A percentile compares a stretch with the other conserved stretches of the same genome.
Evolutionary conservation across 1,284 basidiomycete genomes (phyloP).

Genomic region (Clitocybe nebularis): DNA sequence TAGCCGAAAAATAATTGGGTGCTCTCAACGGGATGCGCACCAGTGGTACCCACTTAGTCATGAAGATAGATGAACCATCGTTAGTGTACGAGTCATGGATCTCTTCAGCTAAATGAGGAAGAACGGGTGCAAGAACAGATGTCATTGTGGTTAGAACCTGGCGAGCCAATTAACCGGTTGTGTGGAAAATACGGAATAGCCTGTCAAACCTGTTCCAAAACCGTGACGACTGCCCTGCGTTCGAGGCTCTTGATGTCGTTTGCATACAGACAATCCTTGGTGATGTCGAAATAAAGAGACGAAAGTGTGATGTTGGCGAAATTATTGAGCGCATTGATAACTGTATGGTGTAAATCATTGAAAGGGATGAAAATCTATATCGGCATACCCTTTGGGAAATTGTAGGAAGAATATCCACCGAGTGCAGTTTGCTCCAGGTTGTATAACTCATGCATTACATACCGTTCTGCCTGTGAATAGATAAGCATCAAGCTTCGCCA

Average conservation of each 20-base stretch:
- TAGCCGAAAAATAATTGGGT: neutral
- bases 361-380: neutral
- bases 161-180: neutral
- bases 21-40: conserved; percentile 32
- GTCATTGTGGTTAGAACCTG: conserved; percentile 73
- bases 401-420: conserved; percentile 70
- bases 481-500: conserved; percentile 1
- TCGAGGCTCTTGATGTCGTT: conserved; percentile 48
- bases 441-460: conserved; percentile 83
- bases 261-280: conserved; percentile 90
- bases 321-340: conserved; percentile 55
- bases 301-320: conserved; percentile 72
- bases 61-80: conserved; percentile 56
- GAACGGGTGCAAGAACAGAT: conserved; percentile 79
- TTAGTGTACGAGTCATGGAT: conserved; percentile 53
- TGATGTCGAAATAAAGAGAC: conserved; percentile 89
- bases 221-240: conserved; percentile 66
- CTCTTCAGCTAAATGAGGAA: conserved; percentile 93
- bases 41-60: conserved; percentile 54
- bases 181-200: neutral
- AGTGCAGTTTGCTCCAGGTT: conserved; percentile 65
- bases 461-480: conserved; percentile 60
- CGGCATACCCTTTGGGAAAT: conserved; percentile 78
- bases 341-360: conserved; percentile 27
- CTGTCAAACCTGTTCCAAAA: conserved; percentile 63